phyloP scores from a whole-genome alignment of 208 protist genomes.

The Trypanosoma avium region DNA sequence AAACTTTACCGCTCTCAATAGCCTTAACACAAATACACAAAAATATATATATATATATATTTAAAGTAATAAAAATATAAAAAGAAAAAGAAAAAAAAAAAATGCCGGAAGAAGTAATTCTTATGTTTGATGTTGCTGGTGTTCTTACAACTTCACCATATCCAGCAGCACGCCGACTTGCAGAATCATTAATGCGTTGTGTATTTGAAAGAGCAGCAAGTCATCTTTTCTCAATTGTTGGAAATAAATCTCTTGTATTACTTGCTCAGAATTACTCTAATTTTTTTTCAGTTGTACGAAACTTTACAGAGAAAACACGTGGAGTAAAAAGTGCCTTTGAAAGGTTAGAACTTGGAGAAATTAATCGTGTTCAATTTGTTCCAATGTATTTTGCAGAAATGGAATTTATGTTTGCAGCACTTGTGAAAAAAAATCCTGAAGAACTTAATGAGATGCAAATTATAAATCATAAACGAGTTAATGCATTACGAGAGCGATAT shows the following conservation, averaged over 20 bases:
- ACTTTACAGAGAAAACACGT: conserved; percentile 62
- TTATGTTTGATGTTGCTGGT: conserved; percentile 76
- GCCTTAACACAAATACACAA: not conserved
- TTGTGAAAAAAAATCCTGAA: conserved; percentile 57
- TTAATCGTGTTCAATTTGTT: conserved; percentile 71
- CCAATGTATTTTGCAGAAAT: conserved; percentile 51
- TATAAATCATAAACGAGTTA: conserved; percentile 51
- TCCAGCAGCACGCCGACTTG: conserved; percentile 57
- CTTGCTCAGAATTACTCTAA: conserved; percentile 70
- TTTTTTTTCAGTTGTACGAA: conserved; percentile 64
- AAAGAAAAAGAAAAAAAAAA: conserved; percentile 5
- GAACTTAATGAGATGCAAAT: conserved; percentile 62
- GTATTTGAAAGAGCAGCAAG: conserved; percentile 62
- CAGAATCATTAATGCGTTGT: conserved; percentile 71
- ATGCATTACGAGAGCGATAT: conserved; percentile 50
- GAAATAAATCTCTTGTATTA: conserved; percentile 38
- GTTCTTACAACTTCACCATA: conserved; percentile 71
- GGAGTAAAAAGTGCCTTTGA: conserved; percentile 53
- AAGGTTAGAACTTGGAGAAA: conserved; percentile 71
- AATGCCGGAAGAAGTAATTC: conserved; percentile 74
- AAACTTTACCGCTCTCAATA: not conserved
- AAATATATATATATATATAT: not conserved
- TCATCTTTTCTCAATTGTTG: conserved; percentile 46
- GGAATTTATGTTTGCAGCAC: conserved; percentile 56
- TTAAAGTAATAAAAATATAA: conserved; percentile 2